Evolutionary conservation across 306 rosid species (phyloP).

Genomic region (Glycine tomentella): DNA sequence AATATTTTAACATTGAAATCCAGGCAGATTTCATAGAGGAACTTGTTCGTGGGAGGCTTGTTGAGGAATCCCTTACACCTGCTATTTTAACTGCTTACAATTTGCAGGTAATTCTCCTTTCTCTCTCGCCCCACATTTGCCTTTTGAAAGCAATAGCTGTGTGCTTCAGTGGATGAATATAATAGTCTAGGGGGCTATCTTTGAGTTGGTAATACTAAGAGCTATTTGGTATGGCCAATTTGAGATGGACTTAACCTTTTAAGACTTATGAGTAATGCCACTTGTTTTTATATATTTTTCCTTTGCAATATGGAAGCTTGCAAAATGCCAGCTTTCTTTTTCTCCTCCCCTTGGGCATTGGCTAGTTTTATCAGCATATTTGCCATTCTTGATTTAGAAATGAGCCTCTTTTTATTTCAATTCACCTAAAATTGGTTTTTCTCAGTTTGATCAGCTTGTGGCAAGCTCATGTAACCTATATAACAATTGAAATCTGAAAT

Average conservation of each 20-base stretch:
- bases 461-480: background rate
- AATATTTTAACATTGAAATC: slow-evolving; percentile 47
- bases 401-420: slow-evolving; percentile 31
- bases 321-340: slow-evolving; percentile 19
- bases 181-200: no score
- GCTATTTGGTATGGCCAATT: no score
- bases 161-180: no score
- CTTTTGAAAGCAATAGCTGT: no score
- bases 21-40: slow-evolving; percentile 89
- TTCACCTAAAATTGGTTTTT: slow-evolving; percentile 13
- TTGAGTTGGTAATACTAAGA: no score
- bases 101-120: slow-evolving; percentile 65
- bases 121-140: no score
- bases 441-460: slow-evolving; percentile 9
- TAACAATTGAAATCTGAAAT: slow-evolving; percentile 7
- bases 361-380: slow-evolving; percentile 24
- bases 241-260: background rate
- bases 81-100: slow-evolving; percentile 58
- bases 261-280: background rate
- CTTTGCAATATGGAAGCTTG: background rate
- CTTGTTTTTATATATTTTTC: slow-evolving; percentile 15
- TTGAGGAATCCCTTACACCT: slow-evolving; percentile 69
- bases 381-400: slow-evolving; percentile 3
- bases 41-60: slow-evolving; percentile 77
- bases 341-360: background rate